A percentile compares a stretch with the other conserved stretches of the same genome.
phyloP scores from a whole-genome alignment of 2,329 filamentous ascomycete species.

The Aspergillus uvarum region DNA sequence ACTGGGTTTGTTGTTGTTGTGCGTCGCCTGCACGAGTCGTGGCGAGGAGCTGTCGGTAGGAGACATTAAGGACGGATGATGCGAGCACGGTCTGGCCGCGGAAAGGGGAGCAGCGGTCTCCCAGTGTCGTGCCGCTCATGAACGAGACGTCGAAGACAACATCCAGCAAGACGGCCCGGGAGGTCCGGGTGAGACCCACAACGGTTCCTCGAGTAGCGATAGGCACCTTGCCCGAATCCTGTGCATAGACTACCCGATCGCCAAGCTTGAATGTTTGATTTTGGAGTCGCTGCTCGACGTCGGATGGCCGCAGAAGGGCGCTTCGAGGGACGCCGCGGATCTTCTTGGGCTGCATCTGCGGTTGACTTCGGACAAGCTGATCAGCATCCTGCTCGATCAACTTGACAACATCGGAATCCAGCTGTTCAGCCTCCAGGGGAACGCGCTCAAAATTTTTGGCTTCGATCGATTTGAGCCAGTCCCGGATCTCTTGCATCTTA shows the following conservation, averaged over 20 bases:
- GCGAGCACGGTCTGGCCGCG: slow-evolving; percentile 87
- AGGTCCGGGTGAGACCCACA: slow-evolving; percentile 87
- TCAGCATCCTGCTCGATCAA: slow-evolving; percentile 77
- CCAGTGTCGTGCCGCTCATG: slow-evolving; percentile 93
- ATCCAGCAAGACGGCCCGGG: slow-evolving; percentile 79
- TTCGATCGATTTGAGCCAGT: slow-evolving; percentile 89
- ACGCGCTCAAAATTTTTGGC: slow-evolving; percentile 91
- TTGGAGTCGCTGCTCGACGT: slow-evolving; percentile 89
- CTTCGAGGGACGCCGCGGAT: slow-evolving; percentile 79
- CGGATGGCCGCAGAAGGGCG: slow-evolving; percentile 86
- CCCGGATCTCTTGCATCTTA: slow-evolving; percentile 88
- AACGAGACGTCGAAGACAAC: slow-evolving; percentile 92
- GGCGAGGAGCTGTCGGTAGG: slow-evolving; percentile 75
- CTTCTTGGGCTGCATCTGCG: slow-evolving; percentile 62
- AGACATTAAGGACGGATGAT: slow-evolving; percentile 85
- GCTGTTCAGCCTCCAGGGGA: slow-evolving; percentile 92
- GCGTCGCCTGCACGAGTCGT: slow-evolving; percentile 42
- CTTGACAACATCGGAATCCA: slow-evolving; percentile 87
- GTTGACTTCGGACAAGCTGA: slow-evolving; percentile 52
- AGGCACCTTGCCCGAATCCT: slow-evolving; percentile 89
- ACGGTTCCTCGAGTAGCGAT: slow-evolving; percentile 90
- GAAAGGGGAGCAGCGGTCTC: slow-evolving; percentile 88
- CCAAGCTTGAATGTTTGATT: slow-evolving; percentile 81
- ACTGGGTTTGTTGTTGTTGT: slow-evolving; percentile 59
- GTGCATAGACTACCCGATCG: slow-evolving; percentile 89